Base-by-base conservation (phyloP, 106 monocot species). In the Dendrobium chrysotoxum region DNA sequence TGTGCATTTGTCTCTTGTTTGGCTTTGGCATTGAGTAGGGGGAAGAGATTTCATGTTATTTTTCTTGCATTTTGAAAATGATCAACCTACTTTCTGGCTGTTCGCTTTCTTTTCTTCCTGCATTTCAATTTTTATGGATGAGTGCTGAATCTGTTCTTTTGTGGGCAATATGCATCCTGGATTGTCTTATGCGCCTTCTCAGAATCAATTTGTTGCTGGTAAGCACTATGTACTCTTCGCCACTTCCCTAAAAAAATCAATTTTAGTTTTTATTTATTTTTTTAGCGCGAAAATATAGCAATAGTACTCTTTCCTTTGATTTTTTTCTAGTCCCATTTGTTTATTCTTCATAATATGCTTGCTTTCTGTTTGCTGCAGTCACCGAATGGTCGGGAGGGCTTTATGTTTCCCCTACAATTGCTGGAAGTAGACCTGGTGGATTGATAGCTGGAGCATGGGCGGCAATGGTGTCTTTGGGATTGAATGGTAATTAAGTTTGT, bases 121-220 rank as follows among this genome's bases (percentile, higher is more conserved):
- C 41, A 41, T 74, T 40, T 74, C 41, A 8, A 40, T 1, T 47
- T 45, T 50, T 28, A 46, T 76, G 23, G 7, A 42, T 73, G 77
- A 12, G 38, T 81, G 45, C 86, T 86, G 53, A 80, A 80, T 77
- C 79, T 81, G 79, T 58, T 39, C 23, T 84, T 78, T 53, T 53
- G 66, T 28, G 28, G 50, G 79, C 18, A 72, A 74, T 75, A 16
- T 77, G 0, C 57, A 35, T 79, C 76, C 55, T 70, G 82, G 71
- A 71, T 79, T 21, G 25, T 83, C 54, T 10, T 75, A 28, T 50
- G 10, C 18, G 72, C 85, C 80, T 70, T 41, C 66, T 74, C 87
- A 97, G 97, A 83, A 87, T 80, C 97, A 97, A 97, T 97, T 97
- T 88, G 97, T 97, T 79, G 97, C 97, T 78, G 92, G 97, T 97